Evolutionary conservation across 495 filamentous ascomycete genomes (phyloP), one percentile per base, ranked within the genome.

Genomic region (Neurospora sp.): DNA sequence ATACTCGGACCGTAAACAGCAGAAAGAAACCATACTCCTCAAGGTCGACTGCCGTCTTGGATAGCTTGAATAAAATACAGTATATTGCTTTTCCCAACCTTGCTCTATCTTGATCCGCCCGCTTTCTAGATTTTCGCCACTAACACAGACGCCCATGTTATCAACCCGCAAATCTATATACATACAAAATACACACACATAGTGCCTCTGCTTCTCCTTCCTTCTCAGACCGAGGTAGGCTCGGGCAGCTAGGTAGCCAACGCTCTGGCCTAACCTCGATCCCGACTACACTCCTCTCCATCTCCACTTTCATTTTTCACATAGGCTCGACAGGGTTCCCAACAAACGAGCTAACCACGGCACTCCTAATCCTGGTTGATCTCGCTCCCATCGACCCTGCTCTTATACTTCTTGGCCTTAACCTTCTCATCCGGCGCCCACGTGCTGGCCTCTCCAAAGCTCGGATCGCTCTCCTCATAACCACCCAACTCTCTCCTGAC

Each of bases 391-490:
- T 86, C 83, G 14, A 85, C 84, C 38, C 80, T 73, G 69, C 84
- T 86, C 80, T 78, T 84, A 70, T 83, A 85, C 72, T 79, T 81
- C 53, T 80, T 80, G 42, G 78, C 78, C n/a, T 72, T 70, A 39
- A 81, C 78, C 39, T 72, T 71, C 1, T 71, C 69, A 38, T 80
- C 79, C 20, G 46, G 68, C 44, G 73, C 74, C 87, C 87, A 89
- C 8, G 85, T 87, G 77, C 85, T 83, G 0, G 85, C 85, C 18
- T 84, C 71, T 14, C 78, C 86, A 61, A 82, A 79, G 18, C 80
- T 74, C 31, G 82, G 81, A 46, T 97, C 92, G 74, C 97, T 92
- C 70, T 97, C 94, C 0, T 90, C 85, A 41, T 90, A 89, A 2
- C 92, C 73, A 12, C 75, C 94, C 71, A 91, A 79, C 38, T 85